Evolutionary conservation across 2,329 filamentous ascomycete species (phyloP), one percentile per base, ranked within the genome.

Genomic region (Beauveria sp.): DNA sequence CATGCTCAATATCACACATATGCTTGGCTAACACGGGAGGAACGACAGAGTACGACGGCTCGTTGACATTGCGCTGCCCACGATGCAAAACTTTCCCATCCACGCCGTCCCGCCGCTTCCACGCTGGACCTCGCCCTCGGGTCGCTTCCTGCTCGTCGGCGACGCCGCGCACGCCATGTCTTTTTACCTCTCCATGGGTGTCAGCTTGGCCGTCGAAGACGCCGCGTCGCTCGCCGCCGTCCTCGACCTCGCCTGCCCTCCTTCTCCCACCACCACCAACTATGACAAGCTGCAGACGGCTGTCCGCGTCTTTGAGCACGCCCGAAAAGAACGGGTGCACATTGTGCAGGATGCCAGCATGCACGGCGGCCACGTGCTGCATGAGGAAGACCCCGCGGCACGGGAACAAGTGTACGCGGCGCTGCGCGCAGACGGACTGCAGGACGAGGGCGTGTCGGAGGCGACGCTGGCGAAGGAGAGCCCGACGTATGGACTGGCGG

Each of bases 161-260:
- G 64, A 66, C 53, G 55, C 61, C 16, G 61, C 64, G n/a, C 65
- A 66, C 54, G 65, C 65, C 44, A 65, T 66, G 65, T 59, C 62
- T 5, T 66, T 65, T 30, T 65, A 63, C 50, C 58, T 65, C 44
- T 66, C 65, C 50, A 65, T 66, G 65, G 64, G 65, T 16, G 65
- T 65, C 2, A 65, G 64, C 48, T 46, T 65, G 30, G 65, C 64
- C 8, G 65, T 66, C 9, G 65, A 66, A 41, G 64, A 66, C 24
- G 64, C 65, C 37, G 65, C 52, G n/a, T 61, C 64, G 5, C 64
- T 66, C 47, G 43, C 55, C 9, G 40, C 58, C 3, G 62, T 47
- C 12, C 44, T 66, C 18, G 57, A 65, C 28, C 40, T 60, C 3
- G 63, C 50, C 26, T 64, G 62, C 26, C 58, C 30, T 34, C 30